Conservation (phyloP, 2,329 filamentous ascomycete genomes). For the Colletotrichum sp. region DNA sequence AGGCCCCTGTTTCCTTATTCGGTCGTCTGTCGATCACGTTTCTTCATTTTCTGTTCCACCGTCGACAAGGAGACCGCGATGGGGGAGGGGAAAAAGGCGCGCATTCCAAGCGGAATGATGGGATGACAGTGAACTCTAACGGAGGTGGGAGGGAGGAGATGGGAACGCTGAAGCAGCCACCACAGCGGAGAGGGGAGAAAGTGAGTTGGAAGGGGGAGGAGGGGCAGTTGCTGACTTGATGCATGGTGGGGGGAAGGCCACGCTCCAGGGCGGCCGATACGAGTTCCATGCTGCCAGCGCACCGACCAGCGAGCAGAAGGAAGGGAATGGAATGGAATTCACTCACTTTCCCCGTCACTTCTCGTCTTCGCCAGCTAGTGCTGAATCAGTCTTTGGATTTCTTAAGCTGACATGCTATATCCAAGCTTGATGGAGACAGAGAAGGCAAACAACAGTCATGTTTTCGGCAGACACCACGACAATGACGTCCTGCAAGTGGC, state of each 20-base stretch:
- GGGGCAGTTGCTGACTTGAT: not conserved
- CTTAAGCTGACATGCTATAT: not conserved
- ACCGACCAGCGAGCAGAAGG: not conserved
- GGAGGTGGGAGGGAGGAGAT: not conserved
- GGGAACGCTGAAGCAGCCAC: not conserved
- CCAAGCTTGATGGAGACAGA: not conserved
- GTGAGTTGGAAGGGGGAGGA: not conserved
- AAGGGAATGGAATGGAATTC: not conserved
- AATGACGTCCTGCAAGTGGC: slow-evolving; percentile 20
- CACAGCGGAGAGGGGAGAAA: not conserved
- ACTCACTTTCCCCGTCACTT: not conserved
- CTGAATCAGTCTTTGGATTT: not conserved
- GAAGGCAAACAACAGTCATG: not conserved
- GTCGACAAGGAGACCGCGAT: not conserved
- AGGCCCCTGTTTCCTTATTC: slow-evolving; percentile 9
- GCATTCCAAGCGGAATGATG: not conserved
- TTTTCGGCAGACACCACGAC: not conserved
- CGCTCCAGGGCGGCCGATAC: not conserved
- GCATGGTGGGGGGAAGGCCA: not conserved
- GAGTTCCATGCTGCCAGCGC: not conserved
- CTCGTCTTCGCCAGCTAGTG: not conserved
- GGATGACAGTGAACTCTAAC: not conserved
- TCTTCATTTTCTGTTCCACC: not conserved
- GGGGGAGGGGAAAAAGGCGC: not conserved
- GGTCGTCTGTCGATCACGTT: not conserved